Percentiles rank a stretch among this genome's conserved stretches.
Evolutionary conservation across 495 filamentous ascomycete genomes (phyloP).

Genomic region (Neurospora sp.): DNA sequence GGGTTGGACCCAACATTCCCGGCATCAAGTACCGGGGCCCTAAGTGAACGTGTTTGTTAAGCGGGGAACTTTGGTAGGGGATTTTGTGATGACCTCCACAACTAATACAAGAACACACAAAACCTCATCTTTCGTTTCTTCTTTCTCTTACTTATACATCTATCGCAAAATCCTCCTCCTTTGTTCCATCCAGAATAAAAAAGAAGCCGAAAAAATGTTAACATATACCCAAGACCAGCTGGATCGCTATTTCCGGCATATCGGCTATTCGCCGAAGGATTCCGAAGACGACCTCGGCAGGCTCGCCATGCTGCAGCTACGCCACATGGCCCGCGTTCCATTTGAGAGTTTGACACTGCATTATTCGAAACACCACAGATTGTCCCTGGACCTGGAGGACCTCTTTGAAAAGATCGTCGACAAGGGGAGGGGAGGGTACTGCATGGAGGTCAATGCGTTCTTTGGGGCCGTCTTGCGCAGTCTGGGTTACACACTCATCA

Average conservation of each 20-base stretch:
- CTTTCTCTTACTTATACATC: not conserved
- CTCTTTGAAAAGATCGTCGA: conserved; percentile 57
- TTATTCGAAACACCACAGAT: conserved; percentile 36
- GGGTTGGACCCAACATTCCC: not conserved
- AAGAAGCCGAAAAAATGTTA: conserved; percentile 3
- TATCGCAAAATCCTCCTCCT: not conserved
- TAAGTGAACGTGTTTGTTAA: not conserved
- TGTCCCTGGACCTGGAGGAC: conserved; percentile 45
- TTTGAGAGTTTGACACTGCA: conserved; percentile 58
- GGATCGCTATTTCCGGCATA: conserved; percentile 26
- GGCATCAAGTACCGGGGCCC: not conserved
- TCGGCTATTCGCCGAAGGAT: conserved; percentile 25
- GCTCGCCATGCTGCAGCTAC: conserved; percentile 31
- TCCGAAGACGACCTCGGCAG: conserved; percentile 14
- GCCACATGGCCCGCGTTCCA: conserved; percentile 51
- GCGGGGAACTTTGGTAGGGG: not conserved
- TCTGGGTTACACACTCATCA: conserved; percentile 50
- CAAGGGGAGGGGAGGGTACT: conserved; percentile 52
- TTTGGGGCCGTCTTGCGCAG: conserved; percentile 53
- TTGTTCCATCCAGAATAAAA: not conserved
- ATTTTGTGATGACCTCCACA: not conserved
- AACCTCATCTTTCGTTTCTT: not conserved
- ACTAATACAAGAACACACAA: not conserved
- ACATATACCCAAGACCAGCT: conserved; percentile 18
- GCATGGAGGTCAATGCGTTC: conserved; percentile 64